A percentile compares a stretch with the other conserved stretches of the same genome.
Evolutionary conservation across 1,139 yeast species (phyloP).

Genomic region (Debaryomyces fabryi): DNA sequence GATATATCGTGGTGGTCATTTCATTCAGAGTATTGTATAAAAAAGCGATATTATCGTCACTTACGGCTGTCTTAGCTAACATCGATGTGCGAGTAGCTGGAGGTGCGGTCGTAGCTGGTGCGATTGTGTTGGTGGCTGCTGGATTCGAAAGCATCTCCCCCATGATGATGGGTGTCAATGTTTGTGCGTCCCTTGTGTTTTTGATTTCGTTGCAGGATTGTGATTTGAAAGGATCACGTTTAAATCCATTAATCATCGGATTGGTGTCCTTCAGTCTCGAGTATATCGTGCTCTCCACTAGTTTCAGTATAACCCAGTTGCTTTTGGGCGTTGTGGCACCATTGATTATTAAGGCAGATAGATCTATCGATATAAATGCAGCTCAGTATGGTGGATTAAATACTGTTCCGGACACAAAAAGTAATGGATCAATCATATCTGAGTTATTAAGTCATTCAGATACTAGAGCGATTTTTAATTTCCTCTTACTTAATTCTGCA

Average conservation of each 20-base stretch:
- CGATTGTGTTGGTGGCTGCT: constrained; percentile 11
- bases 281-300: constrained; percentile 23
- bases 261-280: constrained; percentile 23
- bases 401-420: constrained; percentile 3
- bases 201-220: constrained; percentile 30
- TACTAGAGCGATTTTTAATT: constrained; percentile 87
- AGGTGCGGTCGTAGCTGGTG: constrained; percentile 7
- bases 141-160: constrained; percentile 12
- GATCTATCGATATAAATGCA: constrained; percentile 11
- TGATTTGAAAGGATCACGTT: constrained; percentile 20
- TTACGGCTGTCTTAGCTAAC: not conserved
- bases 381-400: not conserved
- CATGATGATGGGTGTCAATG: constrained; percentile 28
- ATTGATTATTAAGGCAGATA: constrained; percentile 21
- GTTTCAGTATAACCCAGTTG: constrained; percentile 3
- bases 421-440: constrained; percentile 22
- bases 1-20: constrained; percentile 21
- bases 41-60: constrained; percentile 11
- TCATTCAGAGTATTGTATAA: constrained; percentile 21
- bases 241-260: constrained; percentile 24
- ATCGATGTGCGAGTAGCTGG: constrained; percentile 10
- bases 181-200: constrained; percentile 27
- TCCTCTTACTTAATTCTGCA: constrained; percentile 78
- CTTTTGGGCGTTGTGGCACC: constrained; percentile 21
- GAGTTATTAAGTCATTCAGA: constrained; percentile 65